Evolutionary conservation across 1,284 basidiomycete genomes (phyloP).

Genomic region (Trametes versicolor): DNA sequence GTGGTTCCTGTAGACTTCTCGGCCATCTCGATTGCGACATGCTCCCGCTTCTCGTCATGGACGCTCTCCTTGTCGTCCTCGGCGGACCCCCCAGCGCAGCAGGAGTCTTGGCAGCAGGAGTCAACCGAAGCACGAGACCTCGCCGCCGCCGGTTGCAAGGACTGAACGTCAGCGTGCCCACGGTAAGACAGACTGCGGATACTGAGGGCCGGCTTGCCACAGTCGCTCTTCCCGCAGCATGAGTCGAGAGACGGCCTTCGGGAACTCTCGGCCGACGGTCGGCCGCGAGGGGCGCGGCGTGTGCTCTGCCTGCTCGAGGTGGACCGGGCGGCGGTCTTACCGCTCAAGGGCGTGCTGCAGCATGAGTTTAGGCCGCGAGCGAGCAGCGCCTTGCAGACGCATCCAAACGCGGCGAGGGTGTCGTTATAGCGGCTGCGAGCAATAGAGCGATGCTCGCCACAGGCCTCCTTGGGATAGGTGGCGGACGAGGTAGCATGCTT

Average conservation of each 20-base stretch:
- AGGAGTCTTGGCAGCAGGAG: slow-evolving; percentile 34
- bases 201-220: slow-evolving; percentile 26
- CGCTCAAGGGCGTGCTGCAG: slow-evolving; percentile 31
- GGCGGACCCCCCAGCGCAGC: slow-evolving; percentile 24
- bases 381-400: slow-evolving; percentile 43
- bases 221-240: slow-evolving; percentile 36
- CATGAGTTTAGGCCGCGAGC: slow-evolving; percentile 43
- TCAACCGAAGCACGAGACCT: slow-evolving; percentile 25
- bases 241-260: slow-evolving; percentile 32
- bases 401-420: slow-evolving; percentile 44
- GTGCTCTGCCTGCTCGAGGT: slow-evolving; percentile 25
- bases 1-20: slow-evolving; percentile 23
- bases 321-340: slow-evolving; percentile 22
- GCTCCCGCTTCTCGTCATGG: slow-evolving; percentile 26
- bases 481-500: slow-evolving; percentile 11
- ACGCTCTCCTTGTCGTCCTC: slow-evolving; percentile 1
- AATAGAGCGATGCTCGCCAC: slow-evolving; percentile 42
- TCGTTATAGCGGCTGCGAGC: slow-evolving; percentile 43
- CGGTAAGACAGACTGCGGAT: slow-evolving; percentile 24
- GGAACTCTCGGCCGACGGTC: slow-evolving; percentile 26
- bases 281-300: slow-evolving; percentile 22
- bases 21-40: slow-evolving; percentile 27
- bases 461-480: slow-evolving; percentile 38
- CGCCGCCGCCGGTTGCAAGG: slow-evolving; percentile 8
- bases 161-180: slow-evolving; percentile 23